Conservation (phyloP, 1,284 basidiomycete genomes). For the Ganoderma leucocontextum region DNA sequence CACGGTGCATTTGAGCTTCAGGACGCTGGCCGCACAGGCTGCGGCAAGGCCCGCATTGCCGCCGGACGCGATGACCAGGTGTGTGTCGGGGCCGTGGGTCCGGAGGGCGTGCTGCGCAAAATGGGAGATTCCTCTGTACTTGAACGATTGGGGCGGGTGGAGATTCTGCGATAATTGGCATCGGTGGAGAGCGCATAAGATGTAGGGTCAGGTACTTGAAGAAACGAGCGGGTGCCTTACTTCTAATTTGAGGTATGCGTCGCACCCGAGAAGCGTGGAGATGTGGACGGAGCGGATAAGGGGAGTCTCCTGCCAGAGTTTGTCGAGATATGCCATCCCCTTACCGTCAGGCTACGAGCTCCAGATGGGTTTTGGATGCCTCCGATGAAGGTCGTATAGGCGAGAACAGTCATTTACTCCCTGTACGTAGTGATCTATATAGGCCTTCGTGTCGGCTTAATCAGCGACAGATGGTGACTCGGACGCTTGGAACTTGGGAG, state of each 20-base stretch:
- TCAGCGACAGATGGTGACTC: background rate
- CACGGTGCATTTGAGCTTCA: conserved; percentile 68
- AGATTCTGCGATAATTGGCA: conserved; percentile 57
- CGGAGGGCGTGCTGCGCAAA: conserved; percentile 62
- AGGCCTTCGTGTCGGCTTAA: background rate
- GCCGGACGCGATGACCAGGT: conserved; percentile 73
- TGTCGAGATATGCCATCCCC: conserved; percentile 12
- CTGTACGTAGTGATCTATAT: background rate
- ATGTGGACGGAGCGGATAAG: conserved; percentile 65
- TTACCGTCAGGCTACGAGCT: background rate
- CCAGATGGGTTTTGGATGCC: background rate
- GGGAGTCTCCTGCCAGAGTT: conserved; percentile 68
- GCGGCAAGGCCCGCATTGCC: conserved; percentile 81
- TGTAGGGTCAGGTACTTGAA: background rate
- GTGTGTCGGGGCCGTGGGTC: conserved; percentile 58
- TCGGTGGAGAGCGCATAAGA: background rate
- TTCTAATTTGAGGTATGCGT: conserved; percentile 74
- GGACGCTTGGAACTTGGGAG: background rate
- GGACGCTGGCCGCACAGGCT: conserved; percentile 63
- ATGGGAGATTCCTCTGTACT: conserved; percentile 75
- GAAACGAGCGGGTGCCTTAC: conserved; percentile 43
- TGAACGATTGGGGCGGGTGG: conserved; percentile 79
- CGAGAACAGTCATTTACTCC: background rate
- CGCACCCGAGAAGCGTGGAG: conserved; percentile 58
- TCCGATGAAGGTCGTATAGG: background rate